These are phyloP conservation scores for Heterobasidion annosum DNA, from an alignment of 1,284 basidiomycete genomes.

Conservation along the genomic window DNA sequence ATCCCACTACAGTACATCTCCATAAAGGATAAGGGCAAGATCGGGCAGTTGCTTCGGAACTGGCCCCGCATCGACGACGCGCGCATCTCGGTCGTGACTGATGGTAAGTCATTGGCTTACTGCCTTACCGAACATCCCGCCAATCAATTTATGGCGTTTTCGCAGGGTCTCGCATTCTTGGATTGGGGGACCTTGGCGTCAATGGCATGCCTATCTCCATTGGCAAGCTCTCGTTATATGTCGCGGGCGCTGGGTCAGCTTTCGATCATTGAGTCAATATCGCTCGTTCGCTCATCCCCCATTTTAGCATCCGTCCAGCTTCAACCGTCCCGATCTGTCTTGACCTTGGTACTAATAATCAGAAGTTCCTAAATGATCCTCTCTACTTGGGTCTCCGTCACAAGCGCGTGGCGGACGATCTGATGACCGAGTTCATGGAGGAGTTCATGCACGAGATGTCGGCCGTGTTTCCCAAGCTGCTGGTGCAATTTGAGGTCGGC, in stretches of 20 bases:
- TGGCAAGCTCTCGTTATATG: slow-evolving; percentile 88
- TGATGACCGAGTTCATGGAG: slow-evolving; percentile 82
- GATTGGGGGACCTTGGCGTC: slow-evolving; percentile 83
- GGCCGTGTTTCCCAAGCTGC: slow-evolving; percentile 68
- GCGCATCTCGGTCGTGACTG: slow-evolving; percentile 81
- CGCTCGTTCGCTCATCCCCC: background rate
- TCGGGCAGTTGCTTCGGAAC: slow-evolving; percentile 60
- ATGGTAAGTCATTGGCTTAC: slow-evolving; percentile 41
- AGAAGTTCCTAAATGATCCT: slow-evolving; percentile 77
- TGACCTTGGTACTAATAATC: slow-evolving; percentile 85
- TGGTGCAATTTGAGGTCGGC: slow-evolving; percentile 82
- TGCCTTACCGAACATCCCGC: background rate
- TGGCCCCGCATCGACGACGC: slow-evolving; percentile 73
- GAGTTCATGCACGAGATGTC: slow-evolving; percentile 86
- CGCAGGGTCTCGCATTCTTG: slow-evolving; percentile 80
- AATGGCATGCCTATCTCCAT: slow-evolving; percentile 93
- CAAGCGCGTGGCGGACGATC: slow-evolving; percentile 54
- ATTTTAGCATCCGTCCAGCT: slow-evolving; percentile 68
- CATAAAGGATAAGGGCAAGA: slow-evolving; percentile 80
- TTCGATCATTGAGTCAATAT: background rate
- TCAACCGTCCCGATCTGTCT: slow-evolving; percentile 83
- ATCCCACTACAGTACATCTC: slow-evolving; percentile 58
- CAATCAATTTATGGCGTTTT: background rate
- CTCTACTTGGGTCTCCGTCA: slow-evolving; percentile 84
- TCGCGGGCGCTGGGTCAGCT: slow-evolving; percentile 75